Percentiles rank a stretch among this genome's conserved stretches.
These are phyloP conservation scores for Quercus wislizeni DNA, from an alignment of 306 rosid species.

Conservation along the genomic window DNA sequence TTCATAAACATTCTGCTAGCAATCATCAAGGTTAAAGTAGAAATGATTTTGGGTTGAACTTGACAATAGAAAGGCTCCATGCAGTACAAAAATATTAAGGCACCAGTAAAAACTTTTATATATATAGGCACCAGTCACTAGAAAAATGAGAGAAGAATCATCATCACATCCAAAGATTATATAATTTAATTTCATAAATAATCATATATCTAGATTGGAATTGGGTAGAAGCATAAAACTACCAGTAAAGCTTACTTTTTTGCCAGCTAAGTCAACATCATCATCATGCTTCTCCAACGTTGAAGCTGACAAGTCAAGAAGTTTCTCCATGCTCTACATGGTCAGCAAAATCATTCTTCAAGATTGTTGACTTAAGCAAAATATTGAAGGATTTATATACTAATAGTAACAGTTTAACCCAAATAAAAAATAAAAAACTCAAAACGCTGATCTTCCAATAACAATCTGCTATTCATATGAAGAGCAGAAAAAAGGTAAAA, in stretches of 20 bases:
- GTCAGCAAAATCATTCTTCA: constrained; percentile 1
- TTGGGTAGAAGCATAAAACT: background rate
- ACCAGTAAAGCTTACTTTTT: constrained; percentile 21
- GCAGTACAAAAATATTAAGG: background rate
- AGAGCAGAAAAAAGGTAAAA: background rate
- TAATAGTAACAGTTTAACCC: background rate
- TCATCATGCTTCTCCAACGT: constrained; percentile 31
- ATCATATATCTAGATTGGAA: background rate
- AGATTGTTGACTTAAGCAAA: background rate
- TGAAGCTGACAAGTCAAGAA: constrained; percentile 29
- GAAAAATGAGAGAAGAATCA: background rate
- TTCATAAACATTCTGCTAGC: background rate
- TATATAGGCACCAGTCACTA: background rate
- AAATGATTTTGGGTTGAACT: background rate
- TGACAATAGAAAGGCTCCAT: background rate
- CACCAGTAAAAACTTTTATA: background rate
- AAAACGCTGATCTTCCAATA: background rate
- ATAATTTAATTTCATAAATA: background rate
- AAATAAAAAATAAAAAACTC: background rate
- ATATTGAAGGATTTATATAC: background rate
- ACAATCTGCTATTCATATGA: constrained; percentile 14
- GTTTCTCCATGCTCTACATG: constrained; percentile 41
- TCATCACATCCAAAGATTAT: background rate
- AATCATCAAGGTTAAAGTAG: background rate
- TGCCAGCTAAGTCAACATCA: background rate